A percentile compares a stretch with the other conserved stretches of the same genome.
Conservation (phyloP, 1,284 basidiomycete species). For the Entoloma clypeatum region DNA sequence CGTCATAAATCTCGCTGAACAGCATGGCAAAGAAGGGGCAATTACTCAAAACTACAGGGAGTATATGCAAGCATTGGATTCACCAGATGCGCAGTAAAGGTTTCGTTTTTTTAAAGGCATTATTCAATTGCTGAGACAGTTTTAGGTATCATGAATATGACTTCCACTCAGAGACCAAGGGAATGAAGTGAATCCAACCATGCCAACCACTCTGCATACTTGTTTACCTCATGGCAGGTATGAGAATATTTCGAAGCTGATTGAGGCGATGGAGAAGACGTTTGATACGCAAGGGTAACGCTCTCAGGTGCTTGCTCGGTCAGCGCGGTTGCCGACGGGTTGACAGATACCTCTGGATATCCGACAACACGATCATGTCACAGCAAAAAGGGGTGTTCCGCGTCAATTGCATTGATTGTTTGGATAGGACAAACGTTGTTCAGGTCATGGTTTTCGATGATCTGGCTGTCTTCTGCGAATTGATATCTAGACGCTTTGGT, state of each 20-base stretch:
- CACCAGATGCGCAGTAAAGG: constrained; percentile 62
- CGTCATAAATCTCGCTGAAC: constrained; percentile 87
- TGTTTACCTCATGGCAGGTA: constrained; percentile 46
- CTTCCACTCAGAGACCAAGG: constrained; percentile 87
- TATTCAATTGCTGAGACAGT: neutral
- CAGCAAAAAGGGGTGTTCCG: constrained; percentile 84
- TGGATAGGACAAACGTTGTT: constrained; percentile 90
- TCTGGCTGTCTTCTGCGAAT: neutral
- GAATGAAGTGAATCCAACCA: constrained; percentile 71
- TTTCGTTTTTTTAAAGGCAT: constrained; percentile 1
- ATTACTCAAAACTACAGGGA: constrained; percentile 80
- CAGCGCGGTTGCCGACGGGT: too few species aligned
- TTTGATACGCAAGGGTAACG: constrained; percentile 76
- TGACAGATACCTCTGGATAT: constrained; percentile 81
- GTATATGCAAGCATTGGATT: constrained; percentile 57
- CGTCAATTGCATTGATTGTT: constrained; percentile 90
- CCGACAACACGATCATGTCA: constrained; percentile 66
- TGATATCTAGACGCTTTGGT: constrained; percentile 8
- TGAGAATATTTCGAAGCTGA: constrained; percentile 85
- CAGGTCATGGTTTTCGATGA: constrained; percentile 45
- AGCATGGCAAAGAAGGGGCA: constrained; percentile 80
- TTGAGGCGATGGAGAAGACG: constrained; percentile 62
- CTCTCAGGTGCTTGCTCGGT: too few species aligned
- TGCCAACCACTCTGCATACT: neutral
- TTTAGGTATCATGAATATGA: constrained; percentile 74